These are phyloP conservation scores for Amoebophrya sp. DNA, from an alignment of 169 alveolate species.

Conservation along the genomic window DNA sequence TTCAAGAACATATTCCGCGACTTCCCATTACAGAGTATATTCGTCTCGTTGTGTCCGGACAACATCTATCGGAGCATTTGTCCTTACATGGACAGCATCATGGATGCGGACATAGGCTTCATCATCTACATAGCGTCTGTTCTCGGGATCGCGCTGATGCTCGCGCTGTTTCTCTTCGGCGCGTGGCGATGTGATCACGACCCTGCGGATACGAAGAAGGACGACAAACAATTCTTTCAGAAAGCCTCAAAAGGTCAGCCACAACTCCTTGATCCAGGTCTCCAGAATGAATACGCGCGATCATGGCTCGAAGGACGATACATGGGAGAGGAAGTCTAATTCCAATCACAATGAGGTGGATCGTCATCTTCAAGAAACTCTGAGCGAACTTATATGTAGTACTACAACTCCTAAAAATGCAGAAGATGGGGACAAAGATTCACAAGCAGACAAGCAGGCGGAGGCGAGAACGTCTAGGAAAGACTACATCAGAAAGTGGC, in stretches of 20 bases:
- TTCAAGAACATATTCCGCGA: not conserved
- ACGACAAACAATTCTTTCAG: conserved; percentile 26
- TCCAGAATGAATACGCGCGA: conserved; percentile 33
- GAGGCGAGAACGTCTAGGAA: no score
- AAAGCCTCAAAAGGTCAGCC: conserved; percentile 18
- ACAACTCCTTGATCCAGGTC: conserved; percentile 20
- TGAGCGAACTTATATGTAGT: no score
- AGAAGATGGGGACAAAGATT: no score
- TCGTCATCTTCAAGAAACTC: no score
- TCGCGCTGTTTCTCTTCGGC: not conserved
- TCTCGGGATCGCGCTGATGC: not conserved
- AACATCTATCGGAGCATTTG: not conserved
- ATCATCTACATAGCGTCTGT: not conserved
- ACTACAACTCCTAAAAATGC: no score
- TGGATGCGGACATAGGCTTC: not conserved
- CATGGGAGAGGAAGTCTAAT: conserved; percentile 26
- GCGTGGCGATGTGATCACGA: conserved; percentile 24
- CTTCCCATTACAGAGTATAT: not conserved
- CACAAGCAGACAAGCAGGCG: no score
- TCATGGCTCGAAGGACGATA: conserved; percentile 34
- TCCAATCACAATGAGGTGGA: not conserved
- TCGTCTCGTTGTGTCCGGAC: conserved; percentile 19
- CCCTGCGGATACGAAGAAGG: not conserved
- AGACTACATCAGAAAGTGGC: no score
- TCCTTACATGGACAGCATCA: conserved; percentile 18